Evolutionary conservation across 192 early-diverging fungal genomes (phyloP), one percentile per base, ranked within the genome.

Genomic region (Backusella circina): DNA sequence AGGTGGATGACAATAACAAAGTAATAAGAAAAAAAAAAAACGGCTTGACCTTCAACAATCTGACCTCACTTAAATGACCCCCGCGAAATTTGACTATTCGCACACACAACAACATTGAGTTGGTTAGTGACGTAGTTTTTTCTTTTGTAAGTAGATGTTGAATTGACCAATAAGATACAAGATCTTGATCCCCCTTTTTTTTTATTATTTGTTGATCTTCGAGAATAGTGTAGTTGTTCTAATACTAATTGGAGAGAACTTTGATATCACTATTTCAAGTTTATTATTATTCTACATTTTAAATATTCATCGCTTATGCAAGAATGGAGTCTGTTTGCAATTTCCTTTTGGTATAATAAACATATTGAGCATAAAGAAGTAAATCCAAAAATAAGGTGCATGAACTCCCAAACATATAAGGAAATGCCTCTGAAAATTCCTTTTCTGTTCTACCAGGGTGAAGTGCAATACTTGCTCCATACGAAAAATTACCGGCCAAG

Each of bases 321-420:
- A 57, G 23, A 23, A 18, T 57, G 23, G n/a, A 5, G 1, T 57
- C 26, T 26, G 0, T 10, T 9, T 26, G 10, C 5, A 21, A 23
- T 1, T 12, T 26, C 26, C 10, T 57, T 23, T 10, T 57, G 5
- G 51, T 57, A 57, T 57, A 57, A 57, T 57, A 57, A 2, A 57
- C 0, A 10, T 12, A 57, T 12, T 57, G 51, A 23, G 50, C 12
- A 83, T 89, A 89, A 31, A 93, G 90, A 44, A 86, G 84, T n/a
- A 88, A 72, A 71, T 95, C 92, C 57, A 93, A 90, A 31, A 87
- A 31, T 31, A 93, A 78, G 5, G 92, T 93, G 1, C 91, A 86
- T 26, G 87, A 77, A 3, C 90, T 84, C 7, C 92, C 94, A 28
- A 92, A 51, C 8, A 95, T 68, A 72, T 85, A 88, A 6, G 87